Percentiles rank a stretch among this genome's conserved stretches.
phyloP scores from a whole-genome alignment of 805 yeast genomes.

The Kodamaea hsintzibuensis region DNA sequence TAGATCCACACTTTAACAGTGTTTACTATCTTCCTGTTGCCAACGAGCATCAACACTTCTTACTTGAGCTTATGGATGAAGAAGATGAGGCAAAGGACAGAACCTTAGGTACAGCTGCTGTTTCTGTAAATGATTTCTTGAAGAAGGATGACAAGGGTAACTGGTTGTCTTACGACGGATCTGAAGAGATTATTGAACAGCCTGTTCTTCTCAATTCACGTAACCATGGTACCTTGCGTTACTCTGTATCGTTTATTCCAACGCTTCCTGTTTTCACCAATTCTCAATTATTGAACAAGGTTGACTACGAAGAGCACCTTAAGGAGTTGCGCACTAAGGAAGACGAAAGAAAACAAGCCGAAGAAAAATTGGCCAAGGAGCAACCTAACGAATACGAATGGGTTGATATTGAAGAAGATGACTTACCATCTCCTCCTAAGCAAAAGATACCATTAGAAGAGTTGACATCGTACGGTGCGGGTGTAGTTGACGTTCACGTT shows the following conservation, averaged over 20 bases:
- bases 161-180: slow-evolving; percentile 52
- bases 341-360: slow-evolving; percentile 46
- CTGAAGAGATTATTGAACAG: slow-evolving; percentile 45
- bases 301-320: slow-evolving; percentile 40
- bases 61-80: slow-evolving; percentile 64
- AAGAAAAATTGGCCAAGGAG: slow-evolving; percentile 52
- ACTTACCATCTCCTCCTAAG: slow-evolving; percentile 38
- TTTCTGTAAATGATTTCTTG: slow-evolving; percentile 51
- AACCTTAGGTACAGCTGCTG: slow-evolving; percentile 56
- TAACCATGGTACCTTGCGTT: slow-evolving; percentile 49
- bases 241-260: slow-evolving; percentile 67
- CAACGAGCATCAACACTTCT: slow-evolving; percentile 59
- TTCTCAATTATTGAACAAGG: slow-evolving; percentile 51
- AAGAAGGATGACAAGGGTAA: slow-evolving; percentile 48
- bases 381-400: slow-evolving; percentile 67
- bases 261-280: slow-evolving; percentile 61
- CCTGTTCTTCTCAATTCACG: slow-evolving; percentile 41
- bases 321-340: slow-evolving; percentile 35
- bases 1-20: slow-evolving; percentile 60
- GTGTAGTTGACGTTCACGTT: slow-evolving; percentile 59
- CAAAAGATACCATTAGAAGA: slow-evolving; percentile 51
- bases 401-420: slow-evolving; percentile 48
- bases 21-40: slow-evolving; percentile 61
- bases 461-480: slow-evolving; percentile 57
- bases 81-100: slow-evolving; percentile 66